Base-by-base conservation (phyloP, 2,329 filamentous ascomycete genomes). In the Sporothrix variecibatus region DNA sequence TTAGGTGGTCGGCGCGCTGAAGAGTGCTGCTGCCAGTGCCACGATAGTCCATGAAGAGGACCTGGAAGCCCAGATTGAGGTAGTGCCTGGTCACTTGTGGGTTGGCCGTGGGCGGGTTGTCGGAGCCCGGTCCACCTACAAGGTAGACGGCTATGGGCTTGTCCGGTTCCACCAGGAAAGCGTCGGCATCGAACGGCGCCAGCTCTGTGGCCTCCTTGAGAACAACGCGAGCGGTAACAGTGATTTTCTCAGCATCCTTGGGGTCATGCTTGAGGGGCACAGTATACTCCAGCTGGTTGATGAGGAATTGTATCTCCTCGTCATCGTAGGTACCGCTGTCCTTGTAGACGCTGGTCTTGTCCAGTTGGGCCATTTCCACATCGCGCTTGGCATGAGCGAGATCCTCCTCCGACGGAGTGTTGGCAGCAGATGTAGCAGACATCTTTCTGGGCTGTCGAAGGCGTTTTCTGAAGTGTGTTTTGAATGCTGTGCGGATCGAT, bases 41-140 rank as follows among this genome's bases (percentile, higher is more conserved):
- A 34, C 92, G 87, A 80, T 94, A 92, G 79, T 94, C 91, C 38
- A 94, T 85, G 77, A 89, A 90, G 0, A 94, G 84, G 23, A 90
- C 84, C 80, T 92, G 88, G 77, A 92, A 93, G 2, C 91, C 92
- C 78, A 88, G 88, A 68, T 89, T 87, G 6, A 94, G 84, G 53
- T 92, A 83, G n/a, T 84, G 83, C 11, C 87, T 82, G 65, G 90
- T 89, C 80, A 91, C 88, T 3, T 51, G 31, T 3, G 75, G 62
- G 15, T 73, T 56, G 1, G 46, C 62, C 23, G 62, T 72, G 1
- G 73, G 49, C 4, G 76, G 75, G 72, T 82, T 82, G 75, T 87
- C 85, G 77, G 89, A 87, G 1, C 92, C 92, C 0, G 92, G 92
- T 0, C 92, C 92, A 75, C 92, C 92, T 82, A 92, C 88, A 3